phyloP scores from a whole-genome alignment of 345 rosid genomes.

The Sonneratia caseolaris region DNA sequence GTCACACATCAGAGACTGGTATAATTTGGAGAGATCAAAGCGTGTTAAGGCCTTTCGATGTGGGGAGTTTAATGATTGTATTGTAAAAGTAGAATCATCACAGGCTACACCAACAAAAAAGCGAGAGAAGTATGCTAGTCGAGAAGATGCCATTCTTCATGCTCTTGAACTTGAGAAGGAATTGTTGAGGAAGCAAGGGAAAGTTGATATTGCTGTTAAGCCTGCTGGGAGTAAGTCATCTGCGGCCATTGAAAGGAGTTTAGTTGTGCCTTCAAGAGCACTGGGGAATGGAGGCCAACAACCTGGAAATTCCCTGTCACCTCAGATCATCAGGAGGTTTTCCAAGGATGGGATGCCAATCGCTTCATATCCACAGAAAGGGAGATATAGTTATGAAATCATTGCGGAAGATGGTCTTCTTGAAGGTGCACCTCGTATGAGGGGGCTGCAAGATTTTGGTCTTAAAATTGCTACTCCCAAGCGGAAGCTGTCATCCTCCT shows the following conservation, averaged over 20 bases:
- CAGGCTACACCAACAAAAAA: constrained; percentile 71
- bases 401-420: constrained; percentile 37
- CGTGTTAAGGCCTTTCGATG: constrained; percentile 96
- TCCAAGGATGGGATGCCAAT: constrained; percentile 19
- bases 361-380: constrained; percentile 16
- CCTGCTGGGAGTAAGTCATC: constrained; percentile 26
- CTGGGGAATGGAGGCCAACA: constrained; percentile 31
- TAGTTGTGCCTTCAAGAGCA: constrained; percentile 26
- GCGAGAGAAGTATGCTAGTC: constrained; percentile 97
- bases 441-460: constrained; percentile 84
- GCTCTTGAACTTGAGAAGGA: constrained; percentile 96
- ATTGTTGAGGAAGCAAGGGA: constrained; percentile 47
- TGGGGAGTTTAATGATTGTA: constrained; percentile 95
- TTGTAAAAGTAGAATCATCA: constrained; percentile 76
- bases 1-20: constrained; percentile 72
- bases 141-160: constrained; percentile 98
- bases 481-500: constrained; percentile 39
- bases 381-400: constrained; percentile 28
- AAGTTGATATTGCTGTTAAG: constrained; percentile 20
- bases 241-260: constrained; percentile 30
- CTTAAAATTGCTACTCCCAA: constrained; percentile 48
- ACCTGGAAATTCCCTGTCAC: constrained; percentile 22
- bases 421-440: constrained; percentile 61
- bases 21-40: constrained; percentile 95
- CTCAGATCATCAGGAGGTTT: constrained; percentile 18